Base-by-base conservation (phyloP, 371 early-diverging fungal species). In the Mucor ambiguus region DNA sequence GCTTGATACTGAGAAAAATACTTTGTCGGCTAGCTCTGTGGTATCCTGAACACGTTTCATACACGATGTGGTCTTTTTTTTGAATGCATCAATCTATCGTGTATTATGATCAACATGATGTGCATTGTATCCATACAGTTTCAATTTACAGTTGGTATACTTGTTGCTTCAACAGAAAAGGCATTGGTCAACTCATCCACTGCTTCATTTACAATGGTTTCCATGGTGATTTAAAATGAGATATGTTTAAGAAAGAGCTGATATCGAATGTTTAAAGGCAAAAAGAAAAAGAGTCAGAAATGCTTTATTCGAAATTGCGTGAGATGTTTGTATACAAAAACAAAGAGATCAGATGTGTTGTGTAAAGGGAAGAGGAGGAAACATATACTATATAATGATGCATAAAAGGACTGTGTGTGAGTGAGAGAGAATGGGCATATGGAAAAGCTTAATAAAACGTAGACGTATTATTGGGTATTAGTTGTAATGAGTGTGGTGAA, bases 1-100 rank as follows among this genome's bases (percentile, higher is more conserved):
- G 22, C 20, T 18, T 18, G 16, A 18, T 41, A 18, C 41, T 18
- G 20, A 22, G 22, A 10, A 46, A 12, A 20, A 2, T 70, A 79
- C 76, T 63, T 76, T 70, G 38, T 61, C 44, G 6, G 65, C 54
- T 28, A 56, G 35, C 37, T 68, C 58, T n/a, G 66, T 58, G 14
- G 67, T 62, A 9, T 76, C 69, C 41, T 71, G 20, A 4, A 76
- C 61, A 11, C 73, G 70, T 29, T 76, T 68, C 46, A 56, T 60
- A 48, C 68, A 71, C 12, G 63, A 43, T 3, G 54, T 3, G 0
- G 55, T 61, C 18, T 72, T 52, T 24, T 64, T 38, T 4, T 72
- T 48, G 63, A 72, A 74, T 22, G 56, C 22, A 70, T 33, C 79
- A 71, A 65, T 12, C 29, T 22, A 38, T 49, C 49, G 24, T 11